Evolutionary conservation across 192 early-diverging fungal species (phyloP).

Genomic region (Coemansia sp.): DNA sequence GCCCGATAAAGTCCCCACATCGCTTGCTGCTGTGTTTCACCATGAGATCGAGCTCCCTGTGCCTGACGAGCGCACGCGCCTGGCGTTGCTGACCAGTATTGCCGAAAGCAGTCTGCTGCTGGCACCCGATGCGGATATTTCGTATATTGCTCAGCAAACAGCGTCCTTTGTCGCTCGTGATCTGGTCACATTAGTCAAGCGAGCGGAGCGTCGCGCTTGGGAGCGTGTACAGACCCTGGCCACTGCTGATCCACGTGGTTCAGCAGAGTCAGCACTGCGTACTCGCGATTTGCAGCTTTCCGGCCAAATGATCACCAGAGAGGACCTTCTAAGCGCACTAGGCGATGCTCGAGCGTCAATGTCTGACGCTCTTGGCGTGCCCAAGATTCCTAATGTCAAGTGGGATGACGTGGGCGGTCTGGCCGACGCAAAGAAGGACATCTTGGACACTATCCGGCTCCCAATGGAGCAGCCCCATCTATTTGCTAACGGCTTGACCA

Average conservation of each 20-base stretch:
- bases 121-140: slow-evolving; percentile 76
- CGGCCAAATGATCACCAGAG: slow-evolving; percentile 72
- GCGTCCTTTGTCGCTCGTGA: slow-evolving; percentile 90
- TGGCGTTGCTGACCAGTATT: slow-evolving; percentile 67
- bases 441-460: slow-evolving; percentile 95
- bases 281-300: slow-evolving; percentile 65
- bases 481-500: slow-evolving; percentile 93
- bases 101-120: slow-evolving; percentile 47
- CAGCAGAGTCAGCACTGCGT: slow-evolving; percentile 6
- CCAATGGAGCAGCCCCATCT: slow-evolving; percentile 95
- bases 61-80: slow-evolving; percentile 69
- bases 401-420: slow-evolving; percentile 99
- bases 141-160: slow-evolving; percentile 83
- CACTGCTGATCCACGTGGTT: neutral
- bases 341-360: slow-evolving; percentile 77
- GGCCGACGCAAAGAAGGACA: slow-evolving; percentile 86
- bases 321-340: slow-evolving; percentile 81
- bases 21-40: slow-evolving; percentile 75
- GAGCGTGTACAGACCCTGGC: slow-evolving; percentile 42
- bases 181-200: slow-evolving; percentile 71
- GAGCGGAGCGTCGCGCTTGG: slow-evolving; percentile 70
- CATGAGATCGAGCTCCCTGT: slow-evolving; percentile 76
- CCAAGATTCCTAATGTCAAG: slow-evolving; percentile 96
- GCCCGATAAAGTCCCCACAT: slow-evolving; percentile 77
- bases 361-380: slow-evolving; percentile 92